phyloP scores from a whole-genome alignment of 2,329 filamentous ascomycete species.

The Fonsecaea pedrosoi region DNA sequence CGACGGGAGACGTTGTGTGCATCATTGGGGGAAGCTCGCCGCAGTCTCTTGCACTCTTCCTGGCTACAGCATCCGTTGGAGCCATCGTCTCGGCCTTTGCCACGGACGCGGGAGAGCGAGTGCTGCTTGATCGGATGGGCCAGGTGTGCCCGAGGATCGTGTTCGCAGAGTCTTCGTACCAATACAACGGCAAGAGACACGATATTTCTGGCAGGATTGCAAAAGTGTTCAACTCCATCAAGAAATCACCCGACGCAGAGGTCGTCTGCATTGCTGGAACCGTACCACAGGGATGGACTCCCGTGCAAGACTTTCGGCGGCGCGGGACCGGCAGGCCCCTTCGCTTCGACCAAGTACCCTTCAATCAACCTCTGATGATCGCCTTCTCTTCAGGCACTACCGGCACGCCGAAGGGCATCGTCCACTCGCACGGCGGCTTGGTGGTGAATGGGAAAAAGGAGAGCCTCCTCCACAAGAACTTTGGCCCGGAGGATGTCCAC shows the following conservation, averaged over 20 bases:
- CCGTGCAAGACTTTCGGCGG: conserved; percentile 47
- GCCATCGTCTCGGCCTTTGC: conserved; percentile 22
- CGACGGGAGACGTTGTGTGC: conserved; percentile 47
- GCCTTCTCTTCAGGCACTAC: conserved; percentile 51
- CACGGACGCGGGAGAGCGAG: conserved; percentile 22
- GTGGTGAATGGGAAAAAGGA: conserved; percentile 62
- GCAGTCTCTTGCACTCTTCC: conserved; percentile 11
- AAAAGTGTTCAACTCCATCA: conserved; percentile 38
- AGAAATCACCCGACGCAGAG: neutral
- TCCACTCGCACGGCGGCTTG: conserved; percentile 64
- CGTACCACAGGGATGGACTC: conserved; percentile 54
- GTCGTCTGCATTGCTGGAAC: conserved; percentile 55
- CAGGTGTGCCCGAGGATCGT: conserved; percentile 78
- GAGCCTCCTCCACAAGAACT: conserved; percentile 58
- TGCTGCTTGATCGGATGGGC: conserved; percentile 64
- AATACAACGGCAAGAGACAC: conserved; percentile 78
- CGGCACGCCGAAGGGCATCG: conserved; percentile 74
- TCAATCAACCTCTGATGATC: conserved; percentile 73
- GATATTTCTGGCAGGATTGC: conserved; percentile 75
- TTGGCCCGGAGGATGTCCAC: conserved; percentile 48
- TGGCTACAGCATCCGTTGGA: conserved; percentile 23
- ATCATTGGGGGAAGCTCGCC: conserved; percentile 18
- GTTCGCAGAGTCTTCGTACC: conserved; percentile 78
- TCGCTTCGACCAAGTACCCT: conserved; percentile 66
- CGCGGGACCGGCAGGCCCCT: conserved; percentile 1